These are phyloP conservation scores for Puccinia coronata DNA, from an alignment of 1,284 basidiomycete species.

Conservation along the genomic window DNA sequence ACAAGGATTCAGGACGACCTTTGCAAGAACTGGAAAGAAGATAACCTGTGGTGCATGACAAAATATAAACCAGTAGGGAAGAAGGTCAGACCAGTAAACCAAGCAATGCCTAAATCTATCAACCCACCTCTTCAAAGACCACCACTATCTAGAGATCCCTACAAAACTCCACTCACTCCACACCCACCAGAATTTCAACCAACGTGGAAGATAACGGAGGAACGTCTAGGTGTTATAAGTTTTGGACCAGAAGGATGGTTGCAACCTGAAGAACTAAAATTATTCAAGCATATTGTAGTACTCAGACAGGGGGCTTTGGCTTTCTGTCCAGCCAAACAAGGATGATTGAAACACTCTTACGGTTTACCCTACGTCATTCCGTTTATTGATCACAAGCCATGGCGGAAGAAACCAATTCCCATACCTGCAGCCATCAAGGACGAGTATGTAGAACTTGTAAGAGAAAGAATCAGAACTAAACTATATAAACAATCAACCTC, in stretches of 20 bases:
- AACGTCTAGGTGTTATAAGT: neutral
- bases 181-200: neutral
- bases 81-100: neutral
- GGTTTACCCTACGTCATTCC: neutral
- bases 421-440: neutral
- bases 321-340: neutral
- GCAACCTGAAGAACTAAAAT: neutral
- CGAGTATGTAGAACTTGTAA: neutral
- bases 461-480: neutral
- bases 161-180: neutral
- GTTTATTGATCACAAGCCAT: neutral
- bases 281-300: neutral
- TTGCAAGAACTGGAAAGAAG: slow-evolving; percentile 7
- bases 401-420: neutral
- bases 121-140: slow-evolving; percentile 22
- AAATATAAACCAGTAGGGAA: slow-evolving; percentile 7
- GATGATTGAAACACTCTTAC: neutral
- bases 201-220: slow-evolving; percentile 3
- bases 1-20: neutral
- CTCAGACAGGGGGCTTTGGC: neutral
- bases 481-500: neutral
- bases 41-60: slow-evolving; percentile 1
- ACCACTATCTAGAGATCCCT: neutral
- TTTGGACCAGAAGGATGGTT: slow-evolving; percentile 35
- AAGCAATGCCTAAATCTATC: slow-evolving; percentile 7